Base-by-base conservation (phyloP, 495 filamentous ascomycete genomes). In the Penicillium desertorum region DNA sequence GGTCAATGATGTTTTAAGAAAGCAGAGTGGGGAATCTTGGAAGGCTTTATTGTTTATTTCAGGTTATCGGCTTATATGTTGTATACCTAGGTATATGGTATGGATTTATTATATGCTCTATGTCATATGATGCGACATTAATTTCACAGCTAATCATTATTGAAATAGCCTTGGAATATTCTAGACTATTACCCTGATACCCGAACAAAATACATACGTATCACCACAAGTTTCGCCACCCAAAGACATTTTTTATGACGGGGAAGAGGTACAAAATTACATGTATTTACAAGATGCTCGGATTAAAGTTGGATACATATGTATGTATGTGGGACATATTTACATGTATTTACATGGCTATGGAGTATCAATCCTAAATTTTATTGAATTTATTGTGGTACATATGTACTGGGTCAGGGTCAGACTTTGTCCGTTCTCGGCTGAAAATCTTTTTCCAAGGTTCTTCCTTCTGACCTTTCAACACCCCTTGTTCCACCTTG, bases 1-100 rank as follows among this genome's bases (percentile, higher is more conserved):
- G 62, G 57, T n/a, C 17, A 3, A 29, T 4, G 5, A 3, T 32
- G 8, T 42, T 45, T 50, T 64, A 59, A 59, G 56, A 59, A 62
- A 64, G 41, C 27, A 12, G 30, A 19, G 46, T 56, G 53, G 32
- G 20, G 49, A 39, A 34, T 4, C 10, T 34, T 14, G 11, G 11
- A n/a, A 39, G 36, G 7, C 36, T 39, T 5, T 6, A 39, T 12
- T 39, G 16, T 39, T 39, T 37, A n/a, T 37, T 37, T 37, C 34
- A 36, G 34, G 34, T 7, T 37, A 37, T 37, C 27, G 7, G 27
- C 34, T 8, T 39, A 17, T 39, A 39, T 17, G n/a, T n/a, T n/a
- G n/a, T n/a, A n/a, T n/a, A n/a, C n/a, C n/a, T n/a, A n/a, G n/a
- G n/a, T n/a, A 9, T 39, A 39, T 39, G 0, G 9, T 17, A 17